Base-by-base conservation (phyloP, 2,329 filamentous ascomycete species). In the Lachnellula cervina region DNA sequence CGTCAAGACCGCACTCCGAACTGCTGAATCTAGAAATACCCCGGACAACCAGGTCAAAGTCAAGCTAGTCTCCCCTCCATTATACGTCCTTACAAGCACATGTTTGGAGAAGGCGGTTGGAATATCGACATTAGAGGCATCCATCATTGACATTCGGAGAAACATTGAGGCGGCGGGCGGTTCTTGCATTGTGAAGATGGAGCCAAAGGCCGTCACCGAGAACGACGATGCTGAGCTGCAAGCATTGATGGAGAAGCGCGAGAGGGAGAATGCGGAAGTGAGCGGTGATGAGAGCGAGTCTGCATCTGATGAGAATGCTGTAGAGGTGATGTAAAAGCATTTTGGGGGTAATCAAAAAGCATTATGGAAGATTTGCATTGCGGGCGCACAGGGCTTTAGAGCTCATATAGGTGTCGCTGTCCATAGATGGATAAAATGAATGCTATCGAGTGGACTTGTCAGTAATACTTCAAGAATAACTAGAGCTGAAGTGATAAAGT, bases 241-340 rank as follows among this genome's bases (percentile, higher is more conserved):
- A 74, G 94, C 93, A 51, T 82, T 99, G 63, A 99, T 99, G 94
- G 94, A 97, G 81, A 97, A 97, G 86, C 87, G 89, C 64, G 94
- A 96, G 80, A 87, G 90, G 64, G 93, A 97, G 82, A 99, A 99
- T 76, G 89, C 90, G 72, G 90, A 99, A 74, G 90, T 99, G 70
- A 96, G 91, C 73, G 94, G 94, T 69, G 95, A 99, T 72, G 94
- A 99, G 80, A 94, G 92, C 72, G 81, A 90, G 73, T 96, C 90
- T 71, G 93, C 96, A 75, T 96, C 90, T 71, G 94, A 97, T 70
- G 94, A 97, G 72, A 91, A 90, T 71, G 82, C 85, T 62, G 83
- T 84, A 37, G 81, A 77, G 66, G 74, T 76, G 32, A 72, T 77
- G 64, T 78, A 73, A 64, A 63, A 50, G 49, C 37, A 37, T 58